These are phyloP conservation scores for Linaria vulgaris DNA, from an alignment of 257 asterid species.

Conservation along the genomic window DNA sequence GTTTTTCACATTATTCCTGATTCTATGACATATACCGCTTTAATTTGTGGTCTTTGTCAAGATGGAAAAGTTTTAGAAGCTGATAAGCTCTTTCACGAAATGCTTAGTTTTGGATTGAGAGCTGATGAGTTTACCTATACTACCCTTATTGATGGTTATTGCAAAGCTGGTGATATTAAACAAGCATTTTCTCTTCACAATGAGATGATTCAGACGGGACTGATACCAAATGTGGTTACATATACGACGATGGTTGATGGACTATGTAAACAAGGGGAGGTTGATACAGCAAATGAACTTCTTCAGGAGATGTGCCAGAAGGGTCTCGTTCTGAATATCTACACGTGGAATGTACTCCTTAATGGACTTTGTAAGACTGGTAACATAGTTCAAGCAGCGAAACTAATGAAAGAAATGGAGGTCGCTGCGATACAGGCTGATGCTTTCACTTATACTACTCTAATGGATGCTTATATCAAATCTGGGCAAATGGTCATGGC, in stretches of 20 bases:
- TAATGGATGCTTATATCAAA: slow-evolving; percentile 92
- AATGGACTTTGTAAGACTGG: slow-evolving; percentile 92
- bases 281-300: slow-evolving; percentile 80
- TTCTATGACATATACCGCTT: slow-evolving; percentile 63
- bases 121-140: slow-evolving; percentile 85
- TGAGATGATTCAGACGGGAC: slow-evolving; percentile 66
- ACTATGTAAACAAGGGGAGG: slow-evolving; percentile 85
- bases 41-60: slow-evolving; percentile 70
- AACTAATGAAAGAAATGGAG: slow-evolving; percentile 74
- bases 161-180: slow-evolving; percentile 68
- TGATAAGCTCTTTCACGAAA: slow-evolving; percentile 57
- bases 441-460: slow-evolving; percentile 70
- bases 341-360: slow-evolving; percentile 73
- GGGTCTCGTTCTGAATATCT: slow-evolving; percentile 71
- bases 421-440: slow-evolving; percentile 67
- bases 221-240: slow-evolving; percentile 78
- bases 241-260: slow-evolving; percentile 93
- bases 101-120: slow-evolving; percentile 63
- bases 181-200: slow-evolving; percentile 80
- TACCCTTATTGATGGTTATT: slow-evolving; percentile 76
- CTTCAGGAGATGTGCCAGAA: slow-evolving; percentile 68
- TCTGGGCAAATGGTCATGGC: slow-evolving; percentile 70
- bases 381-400: slow-evolving; percentile 57
- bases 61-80: slow-evolving; percentile 71
- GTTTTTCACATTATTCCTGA: slow-evolving; percentile 57